Percentiles rank a stretch among this genome's conserved stretches.
These are phyloP conservation scores for Colletotrichum euphorbiae DNA, from an alignment of 2,329 filamentous ascomycete species.

Conservation along the genomic window DNA sequence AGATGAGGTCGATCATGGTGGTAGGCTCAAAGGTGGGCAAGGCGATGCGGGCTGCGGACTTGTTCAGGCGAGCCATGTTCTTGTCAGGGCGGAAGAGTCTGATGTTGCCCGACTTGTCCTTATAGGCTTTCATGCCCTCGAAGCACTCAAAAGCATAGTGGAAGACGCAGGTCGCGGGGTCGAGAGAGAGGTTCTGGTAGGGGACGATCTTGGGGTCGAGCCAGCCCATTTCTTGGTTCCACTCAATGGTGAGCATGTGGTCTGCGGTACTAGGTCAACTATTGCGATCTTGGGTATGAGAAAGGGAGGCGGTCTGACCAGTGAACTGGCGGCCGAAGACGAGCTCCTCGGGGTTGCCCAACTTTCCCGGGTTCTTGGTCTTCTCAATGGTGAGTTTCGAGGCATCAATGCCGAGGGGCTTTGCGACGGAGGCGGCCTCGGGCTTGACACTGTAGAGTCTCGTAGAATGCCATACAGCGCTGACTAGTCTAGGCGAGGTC, in stretches of 20 bases:
- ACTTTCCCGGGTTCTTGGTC: constrained; percentile 79
- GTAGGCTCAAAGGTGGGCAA: constrained; percentile 85
- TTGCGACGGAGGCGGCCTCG: constrained; percentile 59
- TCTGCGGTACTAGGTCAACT: constrained; percentile 63
- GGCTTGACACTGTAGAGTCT: constrained; percentile 67
- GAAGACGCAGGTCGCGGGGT: constrained; percentile 96
- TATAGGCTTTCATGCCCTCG: constrained; percentile 99
- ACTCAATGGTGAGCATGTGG: constrained; percentile 97
- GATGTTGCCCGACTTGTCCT: constrained; percentile 81
- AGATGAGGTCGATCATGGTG: constrained; percentile 83
- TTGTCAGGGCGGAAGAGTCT: constrained; percentile 93
- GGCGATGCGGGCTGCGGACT: constrained; percentile 89
- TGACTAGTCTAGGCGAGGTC: constrained; percentile 47
- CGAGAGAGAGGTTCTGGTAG: constrained; percentile 96
- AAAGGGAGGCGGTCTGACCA: constrained; percentile 60
- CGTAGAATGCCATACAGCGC: constrained; percentile 48
- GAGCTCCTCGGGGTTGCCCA: constrained; percentile 81
- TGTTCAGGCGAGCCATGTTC: constrained; percentile 97
- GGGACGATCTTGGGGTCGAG: constrained; percentile 84
- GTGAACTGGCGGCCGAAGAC: constrained; percentile 94
- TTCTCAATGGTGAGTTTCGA: constrained; percentile 79
- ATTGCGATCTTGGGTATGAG: neutral
- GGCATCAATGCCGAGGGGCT: constrained; percentile 79
- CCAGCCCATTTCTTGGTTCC: constrained; percentile 90
- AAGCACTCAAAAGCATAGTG: constrained; percentile 99